Evolutionary conservation across 164 flowering plant genomes (phyloP).

Genomic region (Piper longum): DNA sequence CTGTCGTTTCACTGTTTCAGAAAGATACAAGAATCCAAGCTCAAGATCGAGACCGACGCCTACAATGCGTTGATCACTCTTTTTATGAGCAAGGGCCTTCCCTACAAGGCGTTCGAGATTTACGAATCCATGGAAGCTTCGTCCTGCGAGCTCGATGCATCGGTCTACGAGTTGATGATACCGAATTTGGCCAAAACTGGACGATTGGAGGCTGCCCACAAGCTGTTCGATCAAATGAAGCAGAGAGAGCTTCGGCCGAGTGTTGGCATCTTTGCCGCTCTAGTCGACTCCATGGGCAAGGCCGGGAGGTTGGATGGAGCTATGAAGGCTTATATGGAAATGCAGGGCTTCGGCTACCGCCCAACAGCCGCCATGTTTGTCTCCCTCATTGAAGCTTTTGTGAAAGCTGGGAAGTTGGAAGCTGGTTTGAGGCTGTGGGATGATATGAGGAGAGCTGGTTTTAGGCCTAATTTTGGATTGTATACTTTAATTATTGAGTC

Average conservation of each 20-base stretch:
- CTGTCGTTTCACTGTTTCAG: conserved; percentile 82
- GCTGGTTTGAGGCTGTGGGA: conserved; percentile 75
- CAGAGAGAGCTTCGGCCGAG: conserved; percentile 42
- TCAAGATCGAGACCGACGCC: conserved; percentile 53
- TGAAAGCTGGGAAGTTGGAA: conserved; percentile 89
- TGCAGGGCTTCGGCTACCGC: conserved; percentile 63
- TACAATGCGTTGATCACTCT: conserved; percentile 65
- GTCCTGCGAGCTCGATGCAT: conserved; percentile 45
- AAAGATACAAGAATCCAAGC: conserved; percentile 55
- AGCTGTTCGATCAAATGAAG: conserved; percentile 91
- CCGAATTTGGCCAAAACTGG: conserved; percentile 88
- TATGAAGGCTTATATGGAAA: conserved; percentile 79
- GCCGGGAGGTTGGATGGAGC: conserved; percentile 90
- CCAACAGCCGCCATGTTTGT: conserved; percentile 71
- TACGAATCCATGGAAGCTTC: conserved; percentile 73
- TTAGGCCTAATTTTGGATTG: conserved; percentile 84
- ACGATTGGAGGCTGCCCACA: conserved; percentile 84
- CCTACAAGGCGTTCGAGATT: conserved; percentile 92
- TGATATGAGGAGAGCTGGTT: conserved; percentile 85
- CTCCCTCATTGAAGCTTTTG: conserved; percentile 78
- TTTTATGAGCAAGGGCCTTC: conserved; percentile 75
- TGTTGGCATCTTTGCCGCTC: conserved; percentile 42
- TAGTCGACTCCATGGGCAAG: conserved; percentile 93
- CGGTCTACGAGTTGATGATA: conserved; percentile 85
- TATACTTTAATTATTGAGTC: conserved; percentile 81